These are phyloP conservation scores for Pistacia atlantica DNA, from an alignment of 345 rosid genomes.

Conservation along the genomic window DNA sequence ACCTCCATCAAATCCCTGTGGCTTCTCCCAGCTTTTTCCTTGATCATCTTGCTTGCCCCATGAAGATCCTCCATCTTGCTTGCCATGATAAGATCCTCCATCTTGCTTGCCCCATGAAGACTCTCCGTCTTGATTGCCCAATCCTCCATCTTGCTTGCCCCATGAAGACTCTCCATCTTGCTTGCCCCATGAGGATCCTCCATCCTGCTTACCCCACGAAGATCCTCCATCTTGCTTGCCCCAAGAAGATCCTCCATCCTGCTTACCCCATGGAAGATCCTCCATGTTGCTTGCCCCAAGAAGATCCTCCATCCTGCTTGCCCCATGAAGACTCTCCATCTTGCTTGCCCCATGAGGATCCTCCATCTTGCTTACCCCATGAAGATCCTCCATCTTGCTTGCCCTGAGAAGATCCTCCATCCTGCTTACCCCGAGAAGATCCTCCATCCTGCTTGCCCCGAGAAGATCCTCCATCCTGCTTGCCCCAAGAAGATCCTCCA, in stretches of 20 bases:
- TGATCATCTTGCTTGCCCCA: slow-evolving; percentile 29
- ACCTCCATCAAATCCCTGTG: slow-evolving; percentile 29
- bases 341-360: background rate
- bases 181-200: slow-evolving; percentile 6
- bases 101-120: slow-evolving; percentile 16
- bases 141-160: slow-evolving; percentile 4
- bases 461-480: slow-evolving; percentile 2
- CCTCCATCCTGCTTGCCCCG: background rate
- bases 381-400: slow-evolving; percentile 10
- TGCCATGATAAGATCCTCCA: slow-evolving; percentile 12
- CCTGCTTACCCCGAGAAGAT: slow-evolving; percentile 24
- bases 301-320: slow-evolving; percentile 5
- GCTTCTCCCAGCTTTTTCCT: slow-evolving; percentile 1
- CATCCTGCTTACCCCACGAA: background rate
- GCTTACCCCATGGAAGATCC: slow-evolving; percentile 30
- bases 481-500: background rate
- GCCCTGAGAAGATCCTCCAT: background rate
- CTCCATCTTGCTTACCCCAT: background rate
- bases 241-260: background rate
- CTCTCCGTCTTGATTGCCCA: background rate
- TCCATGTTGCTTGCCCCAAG: background rate
- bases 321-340: background rate
- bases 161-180: background rate
- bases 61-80: slow-evolving; percentile 31
- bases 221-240: slow-evolving; percentile 2